Base-by-base conservation (phyloP, 2,329 filamentous ascomycete genomes). In the Fusarium chuoi region DNA sequence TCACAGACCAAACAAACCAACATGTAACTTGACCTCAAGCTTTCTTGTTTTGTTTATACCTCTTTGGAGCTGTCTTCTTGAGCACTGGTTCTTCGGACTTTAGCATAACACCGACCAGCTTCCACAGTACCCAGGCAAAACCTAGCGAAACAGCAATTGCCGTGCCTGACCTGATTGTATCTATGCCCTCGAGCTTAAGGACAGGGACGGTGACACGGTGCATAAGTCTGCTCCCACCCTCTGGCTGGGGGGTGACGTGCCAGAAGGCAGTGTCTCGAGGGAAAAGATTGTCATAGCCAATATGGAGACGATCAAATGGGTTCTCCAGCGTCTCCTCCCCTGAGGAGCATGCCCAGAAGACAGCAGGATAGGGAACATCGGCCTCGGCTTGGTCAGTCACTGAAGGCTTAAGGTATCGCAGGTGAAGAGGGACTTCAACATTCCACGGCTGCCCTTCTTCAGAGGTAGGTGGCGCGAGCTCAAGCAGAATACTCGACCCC, bases 281-380 rank as follows among this genome's bases (percentile, higher is more conserved):
- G 80, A 98, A 98, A 14, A 97, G 82, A 0, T 88, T 89, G 74
- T 98, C 96, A 81, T 95, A 98, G 2, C 95, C 95, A n/a, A 98
- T 78, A 78, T 94, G 90, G n/a, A 87, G 85, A 11, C 94, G 87
- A 81, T 98, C 95, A 81, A 98, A 98, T 0, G 96, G 96, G 78
- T 93, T 98, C 10, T 87, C 88, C 1, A 88, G 82, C 82, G 96
- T 93, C 77, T 93, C 92, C 2, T 87, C 87, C 2, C 88, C 90
- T 0, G 91, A 89, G 13, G 89, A 86, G 79, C 96, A 98, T 1
- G 95, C 94, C 95, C 95, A 98, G 85, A 98, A 98, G 0, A 98
- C 89, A 0, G 90, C 89, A 0, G 96, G 96, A 84, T 93, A 95
- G 0, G 96, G 93, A 0, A 96, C 81, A n/a, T 90, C 84, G 2